A percentile compares a stretch with the other conserved stretches of the same genome.
phyloP scores from a whole-genome alignment of 345 rosid genomes.

The Stellera chamaejasme region DNA sequence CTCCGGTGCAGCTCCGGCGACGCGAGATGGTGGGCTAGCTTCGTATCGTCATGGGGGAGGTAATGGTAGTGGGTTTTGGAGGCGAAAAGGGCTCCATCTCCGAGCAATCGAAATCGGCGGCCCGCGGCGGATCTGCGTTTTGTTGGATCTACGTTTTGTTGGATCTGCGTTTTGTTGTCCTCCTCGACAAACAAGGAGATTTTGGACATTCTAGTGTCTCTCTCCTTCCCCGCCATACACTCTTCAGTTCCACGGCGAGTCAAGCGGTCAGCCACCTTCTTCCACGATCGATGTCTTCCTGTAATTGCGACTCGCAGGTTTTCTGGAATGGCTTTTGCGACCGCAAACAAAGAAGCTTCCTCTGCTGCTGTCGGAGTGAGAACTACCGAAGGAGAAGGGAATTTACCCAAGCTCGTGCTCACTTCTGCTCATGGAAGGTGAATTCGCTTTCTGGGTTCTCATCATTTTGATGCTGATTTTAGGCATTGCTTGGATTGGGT shows the following conservation, averaged over 20 bases:
- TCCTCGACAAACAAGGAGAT: no score
- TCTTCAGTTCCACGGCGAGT: slow-evolving; percentile 32
- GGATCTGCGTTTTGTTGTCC: no score
- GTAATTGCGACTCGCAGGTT: slow-evolving; percentile 15
- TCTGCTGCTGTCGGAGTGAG: slow-evolving; percentile 42
- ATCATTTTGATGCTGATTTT: neutral
- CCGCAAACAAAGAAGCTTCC: slow-evolving; percentile 17
- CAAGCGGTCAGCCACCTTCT: slow-evolving; percentile 33
- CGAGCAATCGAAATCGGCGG: no score
- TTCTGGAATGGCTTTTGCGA: slow-evolving; percentile 51
- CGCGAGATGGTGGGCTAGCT: no score
- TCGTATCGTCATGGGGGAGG: no score
- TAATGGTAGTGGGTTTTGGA: no score
- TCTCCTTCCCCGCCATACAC: slow-evolving; percentile 31
- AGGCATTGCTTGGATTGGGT: neutral
- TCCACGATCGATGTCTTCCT: neutral
- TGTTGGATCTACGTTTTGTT: no score
- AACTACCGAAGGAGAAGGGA: slow-evolving; percentile 78
- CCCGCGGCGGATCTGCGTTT: no score
- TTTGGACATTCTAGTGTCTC: no score
- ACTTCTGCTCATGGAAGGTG: slow-evolving; percentile 70
- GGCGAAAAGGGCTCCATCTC: no score
- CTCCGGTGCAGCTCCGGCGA: no score
- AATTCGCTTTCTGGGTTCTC: neutral
- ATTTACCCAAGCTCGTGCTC: slow-evolving; percentile 74